These are phyloP conservation scores for Mycena filopes DNA, from an alignment of 768 basidiomycete species.

Conservation along the genomic window DNA sequence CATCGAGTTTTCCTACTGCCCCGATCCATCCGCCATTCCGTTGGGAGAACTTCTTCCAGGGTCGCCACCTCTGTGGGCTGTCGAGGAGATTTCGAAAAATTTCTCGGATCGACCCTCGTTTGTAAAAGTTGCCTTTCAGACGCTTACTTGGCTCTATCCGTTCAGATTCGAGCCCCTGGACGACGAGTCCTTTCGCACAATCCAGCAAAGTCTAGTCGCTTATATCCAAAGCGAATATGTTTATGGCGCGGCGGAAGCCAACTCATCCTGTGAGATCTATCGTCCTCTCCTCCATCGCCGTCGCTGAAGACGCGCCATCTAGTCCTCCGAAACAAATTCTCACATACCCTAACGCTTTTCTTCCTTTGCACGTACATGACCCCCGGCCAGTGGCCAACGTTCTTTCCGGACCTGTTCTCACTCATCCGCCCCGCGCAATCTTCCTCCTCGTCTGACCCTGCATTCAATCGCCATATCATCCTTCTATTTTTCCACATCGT, in stretches of 20 bases:
- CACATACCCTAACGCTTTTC: conserved; percentile 88
- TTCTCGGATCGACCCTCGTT: conserved; percentile 9
- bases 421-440: conserved; percentile 75
- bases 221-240: conserved; percentile 93
- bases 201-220: conserved; percentile 81
- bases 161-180: conserved; percentile 74
- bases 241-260: conserved; percentile 83
- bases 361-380: conserved; percentile 89
- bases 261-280: conserved; percentile 76
- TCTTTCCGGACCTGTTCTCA: conserved; percentile 82
- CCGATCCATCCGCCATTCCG: conserved; percentile 11
- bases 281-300: conserved; percentile 12
- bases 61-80: conserved; percentile 11
- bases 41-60: background rate
- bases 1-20: conserved; percentile 16
- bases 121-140: conserved; percentile 31
- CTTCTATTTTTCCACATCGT: conserved; percentile 92
- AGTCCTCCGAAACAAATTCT: conserved; percentile 96
- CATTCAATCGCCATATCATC: conserved; percentile 86
- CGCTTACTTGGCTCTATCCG: conserved; percentile 27
- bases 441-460: conserved; percentile 61
- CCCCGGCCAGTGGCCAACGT: conserved; percentile 75
- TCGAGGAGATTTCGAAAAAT: conserved; percentile 8
- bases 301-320: conserved; percentile 28
- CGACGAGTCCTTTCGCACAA: conserved; percentile 71